Evolutionary conservation across 2,329 filamentous ascomycete species (phyloP).

Genomic region (Neodidymelliopsis sp.): DNA sequence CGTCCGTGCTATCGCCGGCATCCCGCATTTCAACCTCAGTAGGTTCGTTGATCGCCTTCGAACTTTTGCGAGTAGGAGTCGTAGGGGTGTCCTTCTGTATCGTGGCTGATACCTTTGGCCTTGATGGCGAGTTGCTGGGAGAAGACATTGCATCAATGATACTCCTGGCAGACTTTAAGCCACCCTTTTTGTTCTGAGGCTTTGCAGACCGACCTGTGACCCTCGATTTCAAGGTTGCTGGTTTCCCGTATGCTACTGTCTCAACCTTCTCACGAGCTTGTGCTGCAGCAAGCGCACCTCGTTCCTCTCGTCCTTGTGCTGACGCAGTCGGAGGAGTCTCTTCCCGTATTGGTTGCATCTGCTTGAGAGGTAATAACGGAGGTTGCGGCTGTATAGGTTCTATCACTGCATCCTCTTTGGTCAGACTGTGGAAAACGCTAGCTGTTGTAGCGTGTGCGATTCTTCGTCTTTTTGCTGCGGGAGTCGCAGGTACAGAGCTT

Average conservation of each 20-base stretch:
- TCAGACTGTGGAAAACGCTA: slow-evolving; percentile 27
- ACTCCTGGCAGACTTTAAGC: slow-evolving; percentile 37
- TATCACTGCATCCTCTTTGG: slow-evolving; percentile 15
- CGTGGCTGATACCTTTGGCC: slow-evolving; percentile 7
- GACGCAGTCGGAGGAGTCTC: slow-evolving; percentile 31
- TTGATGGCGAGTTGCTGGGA: slow-evolving; percentile 26
- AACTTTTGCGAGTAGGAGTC: slow-evolving; percentile 19
- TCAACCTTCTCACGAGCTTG: slow-evolving; percentile 28
- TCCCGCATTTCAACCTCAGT: slow-evolving; percentile 34
- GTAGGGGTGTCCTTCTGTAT: slow-evolving; percentile 18
- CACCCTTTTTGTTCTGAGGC: slow-evolving; percentile 32
- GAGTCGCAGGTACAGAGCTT: slow-evolving; percentile 32
- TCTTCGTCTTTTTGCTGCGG: slow-evolving; percentile 43
- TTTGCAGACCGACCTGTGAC: slow-evolving; percentile 24
- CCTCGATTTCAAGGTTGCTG: slow-evolving; percentile 36
- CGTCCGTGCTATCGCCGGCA: slow-evolving; percentile 23
- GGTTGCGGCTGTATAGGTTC: slow-evolving; percentile 23
- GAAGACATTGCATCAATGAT: slow-evolving; percentile 31
- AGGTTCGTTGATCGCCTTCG: neutral
- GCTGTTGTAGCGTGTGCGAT: slow-evolving; percentile 34
- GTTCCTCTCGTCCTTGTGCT: slow-evolving; percentile 42
- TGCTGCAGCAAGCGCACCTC: slow-evolving; percentile 43
- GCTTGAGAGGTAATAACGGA: slow-evolving; percentile 23
- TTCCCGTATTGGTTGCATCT: slow-evolving; percentile 30
- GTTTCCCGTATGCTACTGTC: slow-evolving; percentile 21